Evolutionary conservation across 495 filamentous ascomycete species (phyloP).

Genomic region (Sphaerosporella brunnea): DNA sequence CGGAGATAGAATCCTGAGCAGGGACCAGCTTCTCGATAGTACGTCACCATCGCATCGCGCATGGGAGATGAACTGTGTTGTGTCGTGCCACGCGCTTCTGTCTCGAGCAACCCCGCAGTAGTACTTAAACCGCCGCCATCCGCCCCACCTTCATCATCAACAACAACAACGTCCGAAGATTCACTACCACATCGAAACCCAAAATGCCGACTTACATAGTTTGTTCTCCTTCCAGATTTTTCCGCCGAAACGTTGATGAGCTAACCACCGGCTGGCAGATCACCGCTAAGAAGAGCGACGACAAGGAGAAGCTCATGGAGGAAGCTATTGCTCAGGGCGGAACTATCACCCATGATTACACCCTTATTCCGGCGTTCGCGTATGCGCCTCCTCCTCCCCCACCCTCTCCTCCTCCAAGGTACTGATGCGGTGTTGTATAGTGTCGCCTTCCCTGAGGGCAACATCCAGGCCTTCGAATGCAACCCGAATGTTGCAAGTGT

Average conservation of each 20-base stretch:
- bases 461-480: slow-evolving; percentile 38
- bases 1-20: too few relatives aligned
- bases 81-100: too few relatives aligned
- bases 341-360: slow-evolving; percentile 64
- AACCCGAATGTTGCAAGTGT: slow-evolving; percentile 48
- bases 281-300: slow-evolving; percentile 24
- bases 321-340: slow-evolving; percentile 52
- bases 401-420: background rate
- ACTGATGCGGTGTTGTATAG: slow-evolving; percentile 30
- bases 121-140: too few relatives aligned
- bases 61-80: too few relatives aligned
- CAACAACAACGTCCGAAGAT: background rate
- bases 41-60: too few relatives aligned
- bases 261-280: background rate
- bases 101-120: too few relatives aligned
- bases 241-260: background rate
- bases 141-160: background rate
- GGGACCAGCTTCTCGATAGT: too few relatives aligned
- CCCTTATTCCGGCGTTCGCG: slow-evolving; percentile 79
- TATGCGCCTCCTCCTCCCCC: slow-evolving; percentile 32
- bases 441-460: slow-evolving; percentile 51
- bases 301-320: slow-evolving; percentile 63
- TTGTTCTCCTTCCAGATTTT: background rate
- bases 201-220: background rate
- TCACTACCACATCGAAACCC: background rate